A percentile compares a stretch with the other conserved stretches of the same genome.
Evolutionary conservation across 139 green algal genomes (phyloP).

Genomic region (Chlamydomonas sp.): DNA sequence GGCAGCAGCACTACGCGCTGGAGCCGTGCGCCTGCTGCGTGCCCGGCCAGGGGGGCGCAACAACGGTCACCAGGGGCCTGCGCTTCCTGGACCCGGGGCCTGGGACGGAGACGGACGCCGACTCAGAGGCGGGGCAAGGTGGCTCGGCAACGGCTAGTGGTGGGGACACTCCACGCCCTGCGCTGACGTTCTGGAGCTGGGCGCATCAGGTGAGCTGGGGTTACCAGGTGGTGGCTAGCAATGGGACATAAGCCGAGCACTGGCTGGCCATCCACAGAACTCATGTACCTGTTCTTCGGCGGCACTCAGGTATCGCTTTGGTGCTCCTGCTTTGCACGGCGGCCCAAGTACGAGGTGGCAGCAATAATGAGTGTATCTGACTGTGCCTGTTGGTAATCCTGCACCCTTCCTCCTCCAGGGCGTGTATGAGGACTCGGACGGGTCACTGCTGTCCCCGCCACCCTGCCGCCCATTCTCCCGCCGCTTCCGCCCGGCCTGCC

Average conservation of each 20-base stretch:
- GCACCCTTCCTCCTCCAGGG: background rate
- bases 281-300: too few species aligned
- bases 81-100: conserved; percentile 15
- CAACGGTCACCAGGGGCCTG: conserved; percentile 34
- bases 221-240: too few species aligned
- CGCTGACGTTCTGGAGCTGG: conserved; percentile 13
- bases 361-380: too few species aligned
- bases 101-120: background rate
- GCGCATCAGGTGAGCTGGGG: background rate
- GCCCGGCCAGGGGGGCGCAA: conserved; percentile 46
- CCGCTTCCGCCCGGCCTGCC: background rate
- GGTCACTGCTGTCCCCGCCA: conserved; percentile 34
- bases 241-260: too few species aligned
- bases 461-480: background rate
- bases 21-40: conserved; percentile 37
- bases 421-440: conserved; percentile 53
- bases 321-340: too few species aligned
- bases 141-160: background rate
- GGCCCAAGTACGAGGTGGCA: too few species aligned
- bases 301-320: too few species aligned
- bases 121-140: background rate
- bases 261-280: too few species aligned
- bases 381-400: too few species aligned
- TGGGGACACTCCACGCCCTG: background rate
- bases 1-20: conserved; percentile 22